Conservation (phyloP, 2,329 filamentous ascomycete genomes). For the Talaromyces amestolkiae region DNA sequence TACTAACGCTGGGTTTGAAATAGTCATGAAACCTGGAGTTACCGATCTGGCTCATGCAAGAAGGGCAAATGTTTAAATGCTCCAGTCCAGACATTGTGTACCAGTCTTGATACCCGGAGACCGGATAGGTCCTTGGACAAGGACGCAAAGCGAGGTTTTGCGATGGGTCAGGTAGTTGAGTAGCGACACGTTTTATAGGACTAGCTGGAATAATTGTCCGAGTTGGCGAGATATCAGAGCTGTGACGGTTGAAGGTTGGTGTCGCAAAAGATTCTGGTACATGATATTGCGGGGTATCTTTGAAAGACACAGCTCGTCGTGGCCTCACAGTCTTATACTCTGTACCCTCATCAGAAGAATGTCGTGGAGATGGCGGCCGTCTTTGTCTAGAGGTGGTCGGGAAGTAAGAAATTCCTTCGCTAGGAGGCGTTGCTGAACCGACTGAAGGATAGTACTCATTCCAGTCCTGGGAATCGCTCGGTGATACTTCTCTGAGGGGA, state of each 20-base stretch:
- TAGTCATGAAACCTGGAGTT: conserved; percentile 65
- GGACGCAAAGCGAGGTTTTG: conserved; percentile 52
- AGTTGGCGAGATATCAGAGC: conserved; percentile 4
- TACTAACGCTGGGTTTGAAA: conserved; percentile 62
- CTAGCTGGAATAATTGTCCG: conserved; percentile 15
- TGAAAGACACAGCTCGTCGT: conserved; percentile 19
- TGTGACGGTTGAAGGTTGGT: background rate
- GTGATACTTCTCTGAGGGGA: background rate
- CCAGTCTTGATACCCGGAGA: conserved; percentile 71
- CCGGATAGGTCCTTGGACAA: conserved; percentile 65
- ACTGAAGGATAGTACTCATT: background rate
- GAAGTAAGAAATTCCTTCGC: background rate
- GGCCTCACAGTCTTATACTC: background rate
- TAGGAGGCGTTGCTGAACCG: background rate
- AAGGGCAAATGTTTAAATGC: conserved; percentile 77
- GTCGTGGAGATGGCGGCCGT: background rate
- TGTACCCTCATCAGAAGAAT: background rate
- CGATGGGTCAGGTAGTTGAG: background rate
- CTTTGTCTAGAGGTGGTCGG: background rate
- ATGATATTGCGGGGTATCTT: conserved; percentile 5
- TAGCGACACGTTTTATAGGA: conserved; percentile 20
- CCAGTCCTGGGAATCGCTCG: background rate
- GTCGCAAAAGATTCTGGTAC: background rate
- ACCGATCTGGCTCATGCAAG: conserved; percentile 72
- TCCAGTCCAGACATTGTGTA: conserved; percentile 69